Conservation (phyloP, 257 asterid genomes). For the Hygrophila difformis region DNA sequence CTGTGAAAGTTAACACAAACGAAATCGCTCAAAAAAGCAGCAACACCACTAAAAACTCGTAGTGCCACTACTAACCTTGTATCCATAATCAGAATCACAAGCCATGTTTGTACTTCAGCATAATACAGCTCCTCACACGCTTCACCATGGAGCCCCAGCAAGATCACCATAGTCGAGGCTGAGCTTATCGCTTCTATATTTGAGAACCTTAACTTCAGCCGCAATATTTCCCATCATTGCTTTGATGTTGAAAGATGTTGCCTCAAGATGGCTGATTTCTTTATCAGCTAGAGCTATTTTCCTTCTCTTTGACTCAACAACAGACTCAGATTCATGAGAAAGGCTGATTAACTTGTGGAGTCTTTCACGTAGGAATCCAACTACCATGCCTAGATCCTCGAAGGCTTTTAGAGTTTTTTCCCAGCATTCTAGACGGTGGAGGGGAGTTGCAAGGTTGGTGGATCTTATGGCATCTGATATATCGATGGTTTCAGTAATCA, state of each 20-base stretch:
- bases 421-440: conserved; percentile 29
- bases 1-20: too few species aligned
- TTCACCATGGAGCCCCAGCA: too few species aligned
- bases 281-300: conserved; percentile 10
- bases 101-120: too few species aligned
- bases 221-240: conserved; percentile 6
- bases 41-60: too few species aligned
- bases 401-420: conserved; percentile 47
- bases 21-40: too few species aligned
- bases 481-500: conserved; percentile 44
- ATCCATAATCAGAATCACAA: too few species aligned
- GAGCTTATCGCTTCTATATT: too few species aligned
- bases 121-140: too few species aligned
- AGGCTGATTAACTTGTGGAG: conserved; percentile 25
- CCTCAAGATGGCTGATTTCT: conserved; percentile 20
- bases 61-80: too few species aligned
- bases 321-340: conserved; percentile 13
- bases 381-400: conserved; percentile 57
- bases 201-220: too few species aligned
- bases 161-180: too few species aligned
- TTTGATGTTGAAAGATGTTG: conserved; percentile 16
- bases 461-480: conserved; percentile 61
- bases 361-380: conserved; percentile 30
- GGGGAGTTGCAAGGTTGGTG: conserved; percentile 13
- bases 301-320: conserved; percentile 21